A percentile compares a stretch with the other conserved stretches of the same genome.
These are phyloP conservation scores for Penicillium riverlandense DNA, from an alignment of 495 filamentous ascomycete genomes.

Conservation along the genomic window DNA sequence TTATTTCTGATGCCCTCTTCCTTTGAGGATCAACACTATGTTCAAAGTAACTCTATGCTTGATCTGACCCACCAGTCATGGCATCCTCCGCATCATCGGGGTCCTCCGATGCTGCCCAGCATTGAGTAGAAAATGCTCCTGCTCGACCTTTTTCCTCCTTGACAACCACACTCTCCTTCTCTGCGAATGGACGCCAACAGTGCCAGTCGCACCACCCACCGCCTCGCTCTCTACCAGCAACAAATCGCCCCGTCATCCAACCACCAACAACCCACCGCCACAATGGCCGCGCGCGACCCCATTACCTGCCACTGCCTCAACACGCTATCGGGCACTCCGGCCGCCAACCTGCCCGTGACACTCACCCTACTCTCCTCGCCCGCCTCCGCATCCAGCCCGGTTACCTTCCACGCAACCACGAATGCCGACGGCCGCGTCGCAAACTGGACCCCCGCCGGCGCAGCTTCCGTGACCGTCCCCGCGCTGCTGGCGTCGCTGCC, in stretches of 20 bases:
- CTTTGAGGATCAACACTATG: too few relatives aligned
- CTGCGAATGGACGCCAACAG: slow-evolving; percentile 1
- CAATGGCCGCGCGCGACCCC: slow-evolving; percentile 49
- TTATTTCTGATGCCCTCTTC: too few relatives aligned
- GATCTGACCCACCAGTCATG: slow-evolving; percentile 7
- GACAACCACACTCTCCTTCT: neutral
- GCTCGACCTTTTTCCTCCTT: slow-evolving; percentile 1
- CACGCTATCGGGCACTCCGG: slow-evolving; percentile 59
- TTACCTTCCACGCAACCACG: slow-evolving; percentile 59
- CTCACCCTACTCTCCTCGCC: slow-evolving; percentile 41
- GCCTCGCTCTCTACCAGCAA: slow-evolving; percentile 32
- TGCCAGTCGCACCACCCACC: slow-evolving; percentile 24
- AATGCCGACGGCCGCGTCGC: slow-evolving; percentile 83
- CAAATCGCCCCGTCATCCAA: slow-evolving; percentile 20
- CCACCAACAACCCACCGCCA: slow-evolving; percentile 13
- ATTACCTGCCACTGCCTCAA: slow-evolving; percentile 75
- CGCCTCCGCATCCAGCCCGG: slow-evolving; percentile 20
- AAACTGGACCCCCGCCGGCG: slow-evolving; percentile 57
- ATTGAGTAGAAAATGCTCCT: slow-evolving; percentile 21
- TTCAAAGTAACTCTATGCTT: too few relatives aligned
- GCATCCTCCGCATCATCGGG: slow-evolving; percentile 38
- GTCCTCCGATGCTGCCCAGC: slow-evolving; percentile 27
- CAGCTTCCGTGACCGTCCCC: slow-evolving; percentile 41
- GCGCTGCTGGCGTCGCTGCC: slow-evolving; percentile 37
- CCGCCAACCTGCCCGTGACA: slow-evolving; percentile 47